Evolutionary conservation across 2,329 filamentous ascomycete species (phyloP).

Genomic region (Rugonectria rugulosa): DNA sequence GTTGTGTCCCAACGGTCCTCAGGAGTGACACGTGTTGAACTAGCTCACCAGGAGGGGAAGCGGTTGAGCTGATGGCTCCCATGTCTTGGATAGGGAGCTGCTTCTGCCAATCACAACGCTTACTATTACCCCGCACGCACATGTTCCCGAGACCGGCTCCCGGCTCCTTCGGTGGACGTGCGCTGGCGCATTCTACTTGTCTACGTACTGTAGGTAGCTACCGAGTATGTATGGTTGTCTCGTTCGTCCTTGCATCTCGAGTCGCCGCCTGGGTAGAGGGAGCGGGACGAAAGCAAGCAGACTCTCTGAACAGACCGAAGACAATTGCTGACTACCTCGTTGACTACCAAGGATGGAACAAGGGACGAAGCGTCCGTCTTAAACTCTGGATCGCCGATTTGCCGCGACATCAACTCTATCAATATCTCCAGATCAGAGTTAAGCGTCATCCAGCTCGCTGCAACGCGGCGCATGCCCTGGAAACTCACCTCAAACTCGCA

Average conservation of each 20-base stretch:
- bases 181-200: constrained; percentile 22
- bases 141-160: constrained; percentile 38
- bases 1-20: not conserved
- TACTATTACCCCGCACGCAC: constrained; percentile 38
- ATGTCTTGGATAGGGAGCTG: constrained; percentile 6
- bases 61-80: not conserved
- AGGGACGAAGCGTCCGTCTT: not conserved
- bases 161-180: constrained; percentile 36
- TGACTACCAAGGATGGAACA: no score
- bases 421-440: not conserved
- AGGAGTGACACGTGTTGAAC: not conserved
- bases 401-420: not conserved
- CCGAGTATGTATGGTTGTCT: no score
- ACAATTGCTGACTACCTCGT: no score
- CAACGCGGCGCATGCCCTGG: no score
- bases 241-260: not conserved
- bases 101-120: constrained; percentile 29
- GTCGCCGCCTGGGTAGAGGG: not conserved
- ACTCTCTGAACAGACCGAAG: not conserved
- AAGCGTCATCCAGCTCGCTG: no score
- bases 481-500: not conserved
- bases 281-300: not conserved
- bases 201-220: no score
- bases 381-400: not conserved
- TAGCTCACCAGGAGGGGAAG: constrained; percentile 12